These are phyloP conservation scores for Brassica nigra DNA, from an alignment of 345 rosid genomes.

Conservation along the genomic window DNA sequence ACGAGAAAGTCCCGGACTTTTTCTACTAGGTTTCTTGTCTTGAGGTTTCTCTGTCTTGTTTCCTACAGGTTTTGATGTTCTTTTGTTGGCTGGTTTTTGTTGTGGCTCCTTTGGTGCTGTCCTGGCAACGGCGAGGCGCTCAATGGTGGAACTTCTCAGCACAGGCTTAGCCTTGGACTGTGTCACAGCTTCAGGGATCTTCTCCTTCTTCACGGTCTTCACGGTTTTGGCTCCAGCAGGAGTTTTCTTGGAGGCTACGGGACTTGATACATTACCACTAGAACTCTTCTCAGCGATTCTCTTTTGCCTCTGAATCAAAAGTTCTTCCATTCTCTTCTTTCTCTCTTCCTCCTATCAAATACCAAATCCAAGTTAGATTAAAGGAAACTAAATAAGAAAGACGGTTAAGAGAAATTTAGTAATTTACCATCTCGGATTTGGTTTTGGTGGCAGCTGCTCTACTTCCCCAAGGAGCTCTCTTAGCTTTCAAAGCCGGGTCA, in stretches of 20 bases:
- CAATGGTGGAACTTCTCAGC: conserved; percentile 79
- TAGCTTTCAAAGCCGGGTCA: conserved; percentile 51
- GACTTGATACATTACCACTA: conserved; percentile 40
- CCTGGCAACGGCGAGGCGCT: conserved; percentile 78
- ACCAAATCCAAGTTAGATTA: conserved; percentile 15
- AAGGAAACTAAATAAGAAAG: conserved; percentile 10
- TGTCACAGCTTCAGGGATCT: conserved; percentile 39
- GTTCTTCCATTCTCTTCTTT: conserved; percentile 77
- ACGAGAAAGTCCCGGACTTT: conserved; percentile 31
- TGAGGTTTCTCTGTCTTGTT: conserved; percentile 44
- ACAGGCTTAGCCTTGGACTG: conserved; percentile 59
- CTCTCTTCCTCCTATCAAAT: conserved; percentile 80
- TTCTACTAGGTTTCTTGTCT: conserved; percentile 45
- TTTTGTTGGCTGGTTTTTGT: conserved; percentile 49
- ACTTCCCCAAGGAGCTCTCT: conserved; percentile 65
- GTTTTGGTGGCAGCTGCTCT: conserved; percentile 55
- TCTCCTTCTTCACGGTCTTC: conserved; percentile 45
- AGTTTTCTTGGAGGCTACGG: conserved; percentile 51
- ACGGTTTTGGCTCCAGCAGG: conserved; percentile 39
- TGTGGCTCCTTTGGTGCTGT: conserved; percentile 52
- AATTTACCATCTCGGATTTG: conserved; percentile 65
- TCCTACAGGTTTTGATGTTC: conserved; percentile 37
- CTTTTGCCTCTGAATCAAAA: conserved; percentile 75
- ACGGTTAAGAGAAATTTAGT: background rate
- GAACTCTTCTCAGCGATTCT: conserved; percentile 91